Evolutionary conservation across 441 rosid genomes (phyloP).

Genomic region (Jatropha podagrica): DNA sequence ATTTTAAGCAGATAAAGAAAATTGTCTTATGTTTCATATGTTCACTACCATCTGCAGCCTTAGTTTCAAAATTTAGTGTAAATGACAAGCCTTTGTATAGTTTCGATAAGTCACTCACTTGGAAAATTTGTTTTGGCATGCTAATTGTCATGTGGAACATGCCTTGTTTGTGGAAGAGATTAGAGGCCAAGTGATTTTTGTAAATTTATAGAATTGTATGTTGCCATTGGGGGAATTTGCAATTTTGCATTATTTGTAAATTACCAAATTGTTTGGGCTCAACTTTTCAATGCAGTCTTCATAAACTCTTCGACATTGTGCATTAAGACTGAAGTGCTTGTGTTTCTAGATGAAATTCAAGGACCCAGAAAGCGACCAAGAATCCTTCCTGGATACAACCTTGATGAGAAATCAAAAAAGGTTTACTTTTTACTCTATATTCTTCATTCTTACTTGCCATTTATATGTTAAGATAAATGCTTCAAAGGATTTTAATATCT

Average conservation of each 20-base stretch:
- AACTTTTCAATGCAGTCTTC: slow-evolving; percentile 10
- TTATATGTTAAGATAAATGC: slow-evolving; percentile 5
- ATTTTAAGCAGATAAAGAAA: too few relatives aligned
- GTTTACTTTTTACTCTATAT: slow-evolving; percentile 31
- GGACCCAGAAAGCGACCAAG: slow-evolving; percentile 80
- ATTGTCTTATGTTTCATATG: neutral
- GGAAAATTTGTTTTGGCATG: neutral
- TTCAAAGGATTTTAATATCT: neutral
- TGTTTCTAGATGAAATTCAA: slow-evolving; percentile 53
- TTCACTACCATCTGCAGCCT: neutral
- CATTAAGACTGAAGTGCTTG: slow-evolving; percentile 21
- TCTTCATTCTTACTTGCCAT: neutral
- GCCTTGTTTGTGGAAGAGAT: neutral
- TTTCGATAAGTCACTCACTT: neutral
- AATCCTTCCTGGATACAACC: slow-evolving; percentile 49
- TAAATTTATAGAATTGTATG: neutral
- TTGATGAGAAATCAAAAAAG: slow-evolving; percentile 64
- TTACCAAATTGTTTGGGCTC: neutral
- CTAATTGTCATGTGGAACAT: neutral
- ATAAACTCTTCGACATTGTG: neutral
- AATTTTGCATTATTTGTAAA: neutral
- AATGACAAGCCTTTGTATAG: neutral
- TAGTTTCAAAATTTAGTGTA: neutral
- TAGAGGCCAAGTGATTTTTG: neutral
- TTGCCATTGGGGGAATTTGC: neutral